Evolutionary conservation across 345 rosid species (phyloP).

Genomic region (Eucalyptus polyanthemos): DNA sequence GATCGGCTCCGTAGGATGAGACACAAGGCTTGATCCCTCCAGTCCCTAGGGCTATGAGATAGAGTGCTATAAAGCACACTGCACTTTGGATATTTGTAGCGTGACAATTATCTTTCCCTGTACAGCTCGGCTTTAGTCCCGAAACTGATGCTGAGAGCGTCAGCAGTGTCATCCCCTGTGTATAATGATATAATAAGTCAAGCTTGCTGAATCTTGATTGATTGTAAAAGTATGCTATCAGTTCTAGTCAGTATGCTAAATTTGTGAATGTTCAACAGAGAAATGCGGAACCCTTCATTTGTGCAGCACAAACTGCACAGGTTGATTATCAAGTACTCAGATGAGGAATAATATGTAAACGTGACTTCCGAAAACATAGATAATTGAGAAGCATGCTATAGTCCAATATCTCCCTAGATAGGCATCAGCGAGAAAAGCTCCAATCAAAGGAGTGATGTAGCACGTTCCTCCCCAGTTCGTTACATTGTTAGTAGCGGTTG

Average conservation of each 20-base stretch:
- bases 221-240: neutral
- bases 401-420: constrained; percentile 84
- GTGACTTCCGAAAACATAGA: constrained; percentile 48
- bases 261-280: neutral
- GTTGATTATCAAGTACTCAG: neutral
- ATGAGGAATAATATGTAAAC: neutral
- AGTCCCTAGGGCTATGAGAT: constrained; percentile 50
- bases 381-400: constrained; percentile 49
- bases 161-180: constrained; percentile 24
- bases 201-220: neutral
- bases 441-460: constrained; percentile 66
- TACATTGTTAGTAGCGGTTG: constrained; percentile 50
- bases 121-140: constrained; percentile 14
- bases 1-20: constrained; percentile 59
- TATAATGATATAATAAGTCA: neutral
- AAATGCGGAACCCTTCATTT: neutral
- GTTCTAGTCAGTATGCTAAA: neutral
- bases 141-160: constrained; percentile 23
- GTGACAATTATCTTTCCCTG: constrained; percentile 1
- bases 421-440: constrained; percentile 86
- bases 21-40: constrained; percentile 79
- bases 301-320: neutral
- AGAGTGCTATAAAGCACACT: constrained; percentile 14
- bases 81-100: constrained; percentile 11
- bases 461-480: constrained; percentile 75